These are phyloP conservation scores for Helicocarpus griseus DNA, from an alignment of 2,329 filamentous ascomycete genomes.

Conservation along the genomic window DNA sequence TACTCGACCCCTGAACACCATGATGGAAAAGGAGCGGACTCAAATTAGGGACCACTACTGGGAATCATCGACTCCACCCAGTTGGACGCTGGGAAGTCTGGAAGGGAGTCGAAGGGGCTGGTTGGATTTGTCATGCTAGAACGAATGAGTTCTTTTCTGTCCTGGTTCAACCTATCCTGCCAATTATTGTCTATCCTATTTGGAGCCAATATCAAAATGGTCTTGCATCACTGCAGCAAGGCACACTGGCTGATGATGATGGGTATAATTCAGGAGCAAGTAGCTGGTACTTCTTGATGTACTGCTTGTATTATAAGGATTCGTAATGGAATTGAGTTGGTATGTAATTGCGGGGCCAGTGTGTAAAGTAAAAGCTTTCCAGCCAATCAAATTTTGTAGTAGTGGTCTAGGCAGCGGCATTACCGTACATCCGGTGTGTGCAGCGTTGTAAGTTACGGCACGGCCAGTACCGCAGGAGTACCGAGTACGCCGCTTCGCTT, in stretches of 20 bases:
- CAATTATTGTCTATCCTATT: too few species aligned
- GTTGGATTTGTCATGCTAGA: neutral
- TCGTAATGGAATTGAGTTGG: neutral
- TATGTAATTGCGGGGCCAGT: too few species aligned
- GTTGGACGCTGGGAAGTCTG: too few species aligned
- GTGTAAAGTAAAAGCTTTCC: neutral
- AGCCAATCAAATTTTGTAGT: neutral
- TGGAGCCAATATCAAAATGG: too few species aligned
- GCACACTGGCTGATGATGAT: too few species aligned
- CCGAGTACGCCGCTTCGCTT: neutral
- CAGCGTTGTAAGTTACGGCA: neutral
- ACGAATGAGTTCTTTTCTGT: neutral
- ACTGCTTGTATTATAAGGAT: neutral
- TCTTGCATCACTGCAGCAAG: too few species aligned
- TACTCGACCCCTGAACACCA: neutral
- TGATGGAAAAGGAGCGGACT: neutral
- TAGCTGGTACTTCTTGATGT: neutral
- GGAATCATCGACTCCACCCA: neutral
- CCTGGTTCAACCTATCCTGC: too few species aligned
- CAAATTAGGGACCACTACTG: neutral
- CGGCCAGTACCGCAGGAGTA: neutral
- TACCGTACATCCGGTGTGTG: neutral
- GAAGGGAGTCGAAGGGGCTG: neutral
- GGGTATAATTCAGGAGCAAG: too few species aligned
- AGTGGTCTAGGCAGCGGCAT: neutral